Conservation (phyloP, 345 rosid genomes). For the Dovyalis caffra region DNA sequence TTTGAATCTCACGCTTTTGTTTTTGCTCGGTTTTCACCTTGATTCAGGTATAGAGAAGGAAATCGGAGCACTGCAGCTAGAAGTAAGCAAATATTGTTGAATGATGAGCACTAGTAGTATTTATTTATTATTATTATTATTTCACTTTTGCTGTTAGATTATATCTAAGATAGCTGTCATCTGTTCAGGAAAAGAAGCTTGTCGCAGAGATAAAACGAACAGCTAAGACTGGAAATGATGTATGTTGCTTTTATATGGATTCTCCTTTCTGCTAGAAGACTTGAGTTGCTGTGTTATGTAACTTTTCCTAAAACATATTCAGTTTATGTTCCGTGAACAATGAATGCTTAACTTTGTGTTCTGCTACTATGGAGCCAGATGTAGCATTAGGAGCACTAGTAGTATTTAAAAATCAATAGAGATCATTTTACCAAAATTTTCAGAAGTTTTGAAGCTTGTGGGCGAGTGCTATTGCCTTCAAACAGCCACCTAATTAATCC, state of each 20-base stretch:
- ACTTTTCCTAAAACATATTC: not conserved
- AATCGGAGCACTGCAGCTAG: conserved; percentile 71
- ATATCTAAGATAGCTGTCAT: conserved; percentile 20
- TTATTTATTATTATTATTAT: too few relatives aligned
- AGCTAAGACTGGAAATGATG: conserved; percentile 96
- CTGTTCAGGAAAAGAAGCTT: conserved; percentile 82
- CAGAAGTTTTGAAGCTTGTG: not conserved
- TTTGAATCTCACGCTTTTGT: conserved; percentile 12
- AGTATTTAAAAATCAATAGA: not conserved
- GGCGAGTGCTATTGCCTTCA: not conserved
- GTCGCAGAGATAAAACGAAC: conserved; percentile 90
- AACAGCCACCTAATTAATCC: not conserved
- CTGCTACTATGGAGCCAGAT: not conserved
- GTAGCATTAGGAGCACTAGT: not conserved
- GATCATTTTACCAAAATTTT: conserved; percentile 2
- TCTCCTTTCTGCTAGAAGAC: not conserved
- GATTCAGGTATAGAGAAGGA: conserved; percentile 87
- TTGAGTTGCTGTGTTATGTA: not conserved
- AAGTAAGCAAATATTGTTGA: conserved; percentile 49
- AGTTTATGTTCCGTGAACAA: not conserved
- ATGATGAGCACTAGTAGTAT: too few relatives aligned
- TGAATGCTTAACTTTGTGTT: not conserved
- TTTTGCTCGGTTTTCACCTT: conserved; percentile 14
- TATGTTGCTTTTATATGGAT: not conserved
- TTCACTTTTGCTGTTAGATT: not conserved